These are phyloP conservation scores for Phaeotremella skinneri DNA, from an alignment of 768 basidiomycete genomes.

Conservation along the genomic window DNA sequence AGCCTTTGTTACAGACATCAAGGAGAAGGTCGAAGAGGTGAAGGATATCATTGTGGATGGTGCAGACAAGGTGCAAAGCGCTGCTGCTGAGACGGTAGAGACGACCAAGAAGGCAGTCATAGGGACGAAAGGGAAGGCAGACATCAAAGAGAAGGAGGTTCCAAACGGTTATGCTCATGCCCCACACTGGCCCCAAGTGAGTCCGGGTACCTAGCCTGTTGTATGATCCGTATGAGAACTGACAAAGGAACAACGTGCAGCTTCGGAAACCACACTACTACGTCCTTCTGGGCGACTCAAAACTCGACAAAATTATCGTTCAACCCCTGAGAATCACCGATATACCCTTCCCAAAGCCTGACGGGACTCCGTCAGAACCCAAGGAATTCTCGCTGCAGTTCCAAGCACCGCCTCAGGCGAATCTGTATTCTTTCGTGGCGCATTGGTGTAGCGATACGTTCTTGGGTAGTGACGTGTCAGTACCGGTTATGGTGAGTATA, in stretches of 20 bases:
- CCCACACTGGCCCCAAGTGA: slow-evolving; percentile 83
- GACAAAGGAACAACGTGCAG: slow-evolving; percentile 54
- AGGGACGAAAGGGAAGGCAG: slow-evolving; percentile 55
- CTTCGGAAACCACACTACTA: slow-evolving; percentile 89
- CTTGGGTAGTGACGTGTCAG: slow-evolving; percentile 71
- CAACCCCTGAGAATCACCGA: slow-evolving; percentile 79
- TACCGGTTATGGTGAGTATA: slow-evolving; percentile 70
- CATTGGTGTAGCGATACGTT: slow-evolving; percentile 84
- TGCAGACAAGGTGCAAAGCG: slow-evolving; percentile 13
- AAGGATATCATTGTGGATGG: slow-evolving; percentile 62
- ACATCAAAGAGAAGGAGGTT: slow-evolving; percentile 61
- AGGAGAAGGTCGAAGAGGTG: slow-evolving; percentile 63
- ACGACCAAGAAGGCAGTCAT: slow-evolving; percentile 12
- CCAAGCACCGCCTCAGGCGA: slow-evolving; percentile 83
- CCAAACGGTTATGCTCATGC: slow-evolving; percentile 73
- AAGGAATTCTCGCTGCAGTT: slow-evolving; percentile 78
- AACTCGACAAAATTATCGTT: slow-evolving; percentile 77
- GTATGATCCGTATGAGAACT: slow-evolving; percentile 52
- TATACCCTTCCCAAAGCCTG: slow-evolving; percentile 58
- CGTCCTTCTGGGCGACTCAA: slow-evolving; percentile 83
- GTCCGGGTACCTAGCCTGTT: slow-evolving; percentile 67
- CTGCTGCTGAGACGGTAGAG: not conserved
- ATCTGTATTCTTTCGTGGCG: slow-evolving; percentile 83
- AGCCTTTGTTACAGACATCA: slow-evolving; percentile 39
- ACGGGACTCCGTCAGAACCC: slow-evolving; percentile 24